Evolutionary conservation across 164 flowering plant genomes (phyloP).

Genomic region (Annona cherimola): DNA sequence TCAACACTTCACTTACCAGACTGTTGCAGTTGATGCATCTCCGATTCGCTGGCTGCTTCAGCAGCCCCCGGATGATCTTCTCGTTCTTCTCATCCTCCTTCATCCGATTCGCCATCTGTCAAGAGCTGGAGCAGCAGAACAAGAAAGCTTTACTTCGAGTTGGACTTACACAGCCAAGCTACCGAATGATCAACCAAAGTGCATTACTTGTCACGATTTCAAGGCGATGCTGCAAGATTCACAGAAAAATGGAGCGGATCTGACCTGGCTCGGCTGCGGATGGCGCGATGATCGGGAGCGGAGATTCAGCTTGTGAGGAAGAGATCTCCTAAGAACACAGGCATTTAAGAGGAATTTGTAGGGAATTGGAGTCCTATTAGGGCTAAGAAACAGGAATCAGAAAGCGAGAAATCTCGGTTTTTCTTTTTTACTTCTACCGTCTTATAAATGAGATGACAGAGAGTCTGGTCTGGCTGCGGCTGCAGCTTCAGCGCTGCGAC

Average conservation of each 20-base stretch:
- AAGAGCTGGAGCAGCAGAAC: neutral
- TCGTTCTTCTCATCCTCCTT: constrained; percentile 95
- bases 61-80: constrained; percentile 72
- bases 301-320: neutral
- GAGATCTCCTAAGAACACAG: neutral
- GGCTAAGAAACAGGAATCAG: neutral
- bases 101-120: constrained; percentile 63
- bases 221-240: neutral
- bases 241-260: neutral
- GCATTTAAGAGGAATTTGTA: neutral
- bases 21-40: constrained; percentile 87
- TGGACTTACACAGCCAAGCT: neutral
- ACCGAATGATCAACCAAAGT: neutral
- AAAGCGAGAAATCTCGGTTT: constrained; percentile 8
- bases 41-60: constrained; percentile 69
- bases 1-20: constrained; percentile 43
- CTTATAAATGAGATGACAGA: neutral
- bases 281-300: constrained; percentile 1
- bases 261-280: constrained; percentile 2
- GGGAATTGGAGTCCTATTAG: constrained; percentile 5
- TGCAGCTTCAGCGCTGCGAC: no score
- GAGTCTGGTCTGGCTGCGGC: neutral
- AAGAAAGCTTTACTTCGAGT: neutral
- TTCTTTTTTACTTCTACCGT: neutral
- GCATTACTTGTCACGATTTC: no score